phyloP scores from a whole-genome alignment of 106 monocot genomes.

The Acorus gramineus region DNA sequence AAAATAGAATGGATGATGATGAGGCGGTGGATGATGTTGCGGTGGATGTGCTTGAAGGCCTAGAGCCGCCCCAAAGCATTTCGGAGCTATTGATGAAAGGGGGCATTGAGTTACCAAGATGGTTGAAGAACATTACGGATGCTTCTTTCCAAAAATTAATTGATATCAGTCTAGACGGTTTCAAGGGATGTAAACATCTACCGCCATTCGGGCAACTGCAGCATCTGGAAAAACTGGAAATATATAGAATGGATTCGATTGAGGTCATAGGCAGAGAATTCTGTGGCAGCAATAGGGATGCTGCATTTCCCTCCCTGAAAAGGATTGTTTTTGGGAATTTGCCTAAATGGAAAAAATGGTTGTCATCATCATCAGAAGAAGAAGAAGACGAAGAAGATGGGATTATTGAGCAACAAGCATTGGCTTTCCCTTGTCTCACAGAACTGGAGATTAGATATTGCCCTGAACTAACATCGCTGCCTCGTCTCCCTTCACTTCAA shows the following conservation, averaged over 20 bases:
- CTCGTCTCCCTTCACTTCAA: too few relatives aligned
- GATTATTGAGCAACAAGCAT: too few relatives aligned
- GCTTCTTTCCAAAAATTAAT: neutral
- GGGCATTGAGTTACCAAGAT: neutral
- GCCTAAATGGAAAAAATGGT: too few relatives aligned
- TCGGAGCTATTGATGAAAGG: neutral
- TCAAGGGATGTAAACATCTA: neutral
- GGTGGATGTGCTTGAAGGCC: constrained; percentile 5
- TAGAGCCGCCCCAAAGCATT: neutral
- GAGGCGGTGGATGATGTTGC: neutral
- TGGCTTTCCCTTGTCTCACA: too few relatives aligned
- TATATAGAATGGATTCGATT: neutral
- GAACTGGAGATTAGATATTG: too few relatives aligned
- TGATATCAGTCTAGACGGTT: neutral
- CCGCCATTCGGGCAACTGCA: constrained; percentile 2
- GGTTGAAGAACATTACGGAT: neutral
- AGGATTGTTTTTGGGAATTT: too few relatives aligned
- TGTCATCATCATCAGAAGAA: too few relatives aligned
- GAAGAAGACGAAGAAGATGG: too few relatives aligned
- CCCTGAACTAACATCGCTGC: too few relatives aligned
- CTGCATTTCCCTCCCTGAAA: too few relatives aligned
- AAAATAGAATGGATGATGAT: neutral
- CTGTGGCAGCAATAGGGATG: too few relatives aligned
- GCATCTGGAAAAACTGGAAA: neutral
- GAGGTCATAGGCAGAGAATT: too few relatives aligned